phyloP scores from a whole-genome alignment of 2,329 filamentous ascomycete species.

The Coleophoma cylindrospora region DNA sequence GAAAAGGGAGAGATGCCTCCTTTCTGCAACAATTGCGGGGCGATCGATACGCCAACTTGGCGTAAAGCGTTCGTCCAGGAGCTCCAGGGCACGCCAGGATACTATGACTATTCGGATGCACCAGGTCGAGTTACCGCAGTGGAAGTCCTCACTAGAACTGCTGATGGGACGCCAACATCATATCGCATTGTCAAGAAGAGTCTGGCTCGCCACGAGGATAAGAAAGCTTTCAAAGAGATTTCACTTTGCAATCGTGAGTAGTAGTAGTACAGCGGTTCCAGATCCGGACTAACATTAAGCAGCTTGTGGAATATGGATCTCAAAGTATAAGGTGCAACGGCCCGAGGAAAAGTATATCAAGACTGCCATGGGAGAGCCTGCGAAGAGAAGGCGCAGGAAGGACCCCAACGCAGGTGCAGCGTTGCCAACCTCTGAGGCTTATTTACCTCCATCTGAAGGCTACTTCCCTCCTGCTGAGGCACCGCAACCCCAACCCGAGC shows the following conservation, averaged over 20 bases:
- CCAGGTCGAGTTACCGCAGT: constrained; percentile 72
- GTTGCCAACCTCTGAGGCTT: constrained; percentile 45
- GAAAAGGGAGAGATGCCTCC: constrained; percentile 79
- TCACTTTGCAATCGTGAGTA: constrained; percentile 82
- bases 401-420: constrained; percentile 31
- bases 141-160: constrained; percentile 58
- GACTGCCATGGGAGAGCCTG: constrained; percentile 11
- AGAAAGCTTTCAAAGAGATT: constrained; percentile 63
- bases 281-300: constrained; percentile 20
- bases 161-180: constrained; percentile 54
- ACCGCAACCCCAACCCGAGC: constrained; percentile 11
- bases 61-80: constrained; percentile 85
- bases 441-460: constrained; percentile 40
- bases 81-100: constrained; percentile 62
- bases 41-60: constrained; percentile 96
- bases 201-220: constrained; percentile 56
- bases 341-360: constrained; percentile 81
- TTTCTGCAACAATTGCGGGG: constrained; percentile 88
- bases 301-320: constrained; percentile 92
- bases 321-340: constrained; percentile 80
- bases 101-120: constrained; percentile 67
- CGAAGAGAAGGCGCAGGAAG: constrained; percentile 35
- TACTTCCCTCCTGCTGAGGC: constrained; percentile 21
- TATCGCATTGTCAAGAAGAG: constrained; percentile 79
- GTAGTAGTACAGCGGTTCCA: constrained; percentile 19